phyloP scores from a whole-genome alignment of 805 yeast species.

The Candida gorgasii region DNA sequence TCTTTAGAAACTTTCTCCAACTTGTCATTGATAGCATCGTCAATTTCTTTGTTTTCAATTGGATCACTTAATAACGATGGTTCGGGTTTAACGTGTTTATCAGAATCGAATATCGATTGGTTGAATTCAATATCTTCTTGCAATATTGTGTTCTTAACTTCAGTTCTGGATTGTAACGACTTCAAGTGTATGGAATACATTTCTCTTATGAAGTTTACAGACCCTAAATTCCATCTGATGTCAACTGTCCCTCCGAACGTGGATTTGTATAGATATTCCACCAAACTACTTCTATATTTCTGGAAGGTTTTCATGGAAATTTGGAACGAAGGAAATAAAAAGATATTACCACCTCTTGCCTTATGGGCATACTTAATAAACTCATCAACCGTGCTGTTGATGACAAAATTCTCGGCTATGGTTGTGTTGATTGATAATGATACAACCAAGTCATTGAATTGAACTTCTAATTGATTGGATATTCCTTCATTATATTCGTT shows the following conservation, averaged over 20 bases:
- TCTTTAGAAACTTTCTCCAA: slow-evolving; percentile 36
- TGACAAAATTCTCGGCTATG: slow-evolving; percentile 50
- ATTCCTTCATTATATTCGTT: slow-evolving; percentile 44
- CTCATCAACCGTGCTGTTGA: slow-evolving; percentile 48
- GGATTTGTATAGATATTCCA: slow-evolving; percentile 70
- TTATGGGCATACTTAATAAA: slow-evolving; percentile 56
- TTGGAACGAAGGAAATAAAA: slow-evolving; percentile 73
- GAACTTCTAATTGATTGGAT: slow-evolving; percentile 59
- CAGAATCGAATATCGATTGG: slow-evolving; percentile 12
- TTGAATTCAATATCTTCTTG: slow-evolving; percentile 19
- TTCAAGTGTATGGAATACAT: slow-evolving; percentile 88
- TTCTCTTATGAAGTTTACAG: slow-evolving; percentile 84
- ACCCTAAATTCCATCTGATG: slow-evolving; percentile 91
- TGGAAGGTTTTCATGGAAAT: slow-evolving; percentile 80
- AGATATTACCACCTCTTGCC: slow-evolving; percentile 78
- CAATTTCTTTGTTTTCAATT: slow-evolving; percentile 25
- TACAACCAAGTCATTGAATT: slow-evolving; percentile 61
- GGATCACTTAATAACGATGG: slow-evolving; percentile 4
- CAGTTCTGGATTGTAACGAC: slow-evolving; percentile 62
- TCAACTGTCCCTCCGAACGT: slow-evolving; percentile 88
- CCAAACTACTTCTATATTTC: slow-evolving; percentile 45
- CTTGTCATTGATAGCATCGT: slow-evolving; percentile 38
- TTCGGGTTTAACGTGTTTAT: not conserved
- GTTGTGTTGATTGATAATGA: slow-evolving; percentile 64
- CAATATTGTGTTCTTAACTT: slow-evolving; percentile 36